Base-by-base conservation (phyloP, 2,329 filamentous ascomycete species). In the Aspergillus candidus region DNA sequence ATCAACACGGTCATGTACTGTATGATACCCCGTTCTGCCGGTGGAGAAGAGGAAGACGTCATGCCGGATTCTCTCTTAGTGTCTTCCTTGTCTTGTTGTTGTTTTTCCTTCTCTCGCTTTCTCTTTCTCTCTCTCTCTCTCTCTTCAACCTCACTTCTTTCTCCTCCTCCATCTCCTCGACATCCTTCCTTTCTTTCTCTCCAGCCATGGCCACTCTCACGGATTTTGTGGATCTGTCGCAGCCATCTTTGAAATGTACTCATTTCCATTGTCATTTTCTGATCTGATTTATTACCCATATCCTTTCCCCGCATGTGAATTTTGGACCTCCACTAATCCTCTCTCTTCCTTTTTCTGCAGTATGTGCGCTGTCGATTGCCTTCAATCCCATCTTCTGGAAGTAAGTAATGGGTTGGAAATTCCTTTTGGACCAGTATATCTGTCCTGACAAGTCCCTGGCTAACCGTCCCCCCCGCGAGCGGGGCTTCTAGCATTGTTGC, bases 301-400 rank as follows among this genome's bases (percentile, higher is more conserved):
- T 27, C 22, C 40, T 35, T 38, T 46, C 41, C 54, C 57, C 44
- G 49, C 57, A 61, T 61, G 58, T 63, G 57, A 61, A 60, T 41
- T 46, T 50, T 37, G 55, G 51, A 27, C 22, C 10, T 27, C 6
- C 7, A 10, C 22, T 27, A 10, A 27, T 27, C 7, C 7, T 27
- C 6, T 27, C 22, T 27, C 41, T 32, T 29, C 34, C 32, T 29
- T 39, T 35, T 44, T 22, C 35, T 49, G 47, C 50, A 95, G 90
- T 93, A 56, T 87, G 88, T 55, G 86, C 83, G 38, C 77, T 75
- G 44, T 79, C 86, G 41, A 94, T 98, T 70, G 78, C 84, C 38
- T 97, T 98, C 72, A 98, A 98, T 70, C 93, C 93, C 15, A 84
- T 93, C n/a, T 97, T 96, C 70, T 98, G 93, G 93, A 98, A 98